Evolutionary conservation across 371 early-diverging fungal genomes (phyloP).

Genomic region (Dichotomocladium elegans): DNA sequence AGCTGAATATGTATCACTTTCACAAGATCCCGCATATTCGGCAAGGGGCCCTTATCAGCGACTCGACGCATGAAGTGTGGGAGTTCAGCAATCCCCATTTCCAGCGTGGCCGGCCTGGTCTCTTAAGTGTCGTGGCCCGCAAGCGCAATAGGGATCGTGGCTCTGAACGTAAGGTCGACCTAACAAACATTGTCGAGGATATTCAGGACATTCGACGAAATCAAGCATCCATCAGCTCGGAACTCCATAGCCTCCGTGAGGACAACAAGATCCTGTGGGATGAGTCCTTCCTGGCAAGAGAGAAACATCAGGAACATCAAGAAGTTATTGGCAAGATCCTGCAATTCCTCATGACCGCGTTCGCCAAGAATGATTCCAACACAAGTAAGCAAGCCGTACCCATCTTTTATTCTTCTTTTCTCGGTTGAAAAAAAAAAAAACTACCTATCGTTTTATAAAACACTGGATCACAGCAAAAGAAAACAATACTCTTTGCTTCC

Average conservation of each 20-base stretch:
- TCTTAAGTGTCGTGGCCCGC: conserved; percentile 45
- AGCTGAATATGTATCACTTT: conserved; percentile 80
- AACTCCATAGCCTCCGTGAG: conserved; percentile 73
- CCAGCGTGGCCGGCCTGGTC: conserved; percentile 46
- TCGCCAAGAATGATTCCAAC: conserved; percentile 14
- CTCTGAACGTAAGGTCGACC: conserved; percentile 25
- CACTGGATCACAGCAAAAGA: too few relatives aligned
- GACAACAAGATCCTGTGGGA: conserved; percentile 86
- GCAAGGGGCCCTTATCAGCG: conserved; percentile 61
- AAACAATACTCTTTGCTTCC: too few relatives aligned
- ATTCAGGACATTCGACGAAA: conserved; percentile 78
- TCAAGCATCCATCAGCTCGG: conserved; percentile 76
- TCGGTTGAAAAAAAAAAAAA: too few relatives aligned
- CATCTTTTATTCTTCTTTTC: too few relatives aligned
- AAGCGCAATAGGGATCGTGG: conserved; percentile 46
- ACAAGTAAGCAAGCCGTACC: background rate
- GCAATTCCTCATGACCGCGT: conserved; percentile 58
- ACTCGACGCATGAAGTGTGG: conserved; percentile 38
- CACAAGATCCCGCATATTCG: conserved; percentile 69
- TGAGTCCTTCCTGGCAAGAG: conserved; percentile 66
- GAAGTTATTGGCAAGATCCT: conserved; percentile 82
- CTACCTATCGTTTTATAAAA: too few relatives aligned
- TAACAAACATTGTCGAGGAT: conserved; percentile 62
- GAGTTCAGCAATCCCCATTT: conserved; percentile 55
- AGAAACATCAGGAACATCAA: conserved; percentile 81